phyloP scores from a whole-genome alignment of 1,284 basidiomycete species.

The Trametes hirsuta region DNA sequence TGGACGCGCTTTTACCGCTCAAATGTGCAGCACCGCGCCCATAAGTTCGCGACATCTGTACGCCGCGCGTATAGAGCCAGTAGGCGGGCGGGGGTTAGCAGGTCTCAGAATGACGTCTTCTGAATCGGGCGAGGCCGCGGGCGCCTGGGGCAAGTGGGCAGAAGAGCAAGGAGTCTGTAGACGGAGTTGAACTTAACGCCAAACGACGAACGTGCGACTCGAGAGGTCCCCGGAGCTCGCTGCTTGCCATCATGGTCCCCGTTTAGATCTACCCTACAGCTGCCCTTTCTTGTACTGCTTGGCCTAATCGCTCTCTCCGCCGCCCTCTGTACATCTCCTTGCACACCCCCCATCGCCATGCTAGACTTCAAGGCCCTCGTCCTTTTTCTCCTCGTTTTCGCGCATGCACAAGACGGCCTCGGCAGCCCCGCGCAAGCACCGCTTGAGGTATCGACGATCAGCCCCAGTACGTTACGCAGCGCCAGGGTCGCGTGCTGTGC shows the following conservation, averaged over 20 bases:
- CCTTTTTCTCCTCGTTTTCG: conserved; percentile 17
- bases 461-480: conserved; percentile 20
- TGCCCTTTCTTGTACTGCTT: conserved; percentile 20
- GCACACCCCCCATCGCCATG: conserved; percentile 20
- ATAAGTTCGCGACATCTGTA: no score
- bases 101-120: conserved; percentile 1
- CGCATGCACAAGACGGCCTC: conserved; percentile 9
- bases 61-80: no score
- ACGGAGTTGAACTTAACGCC: not conserved
- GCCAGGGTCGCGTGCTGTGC: conserved; percentile 7
- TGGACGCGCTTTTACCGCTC: no score
- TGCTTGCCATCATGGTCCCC: conserved; percentile 20
- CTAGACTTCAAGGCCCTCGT: conserved; percentile 22
- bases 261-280: conserved; percentile 27
- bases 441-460: conserved; percentile 17
- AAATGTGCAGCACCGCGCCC: no score
- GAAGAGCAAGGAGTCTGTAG: no score
- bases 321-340: not conserved
- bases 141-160: no score
- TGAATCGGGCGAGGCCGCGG: not conserved
- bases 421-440: conserved; percentile 28
- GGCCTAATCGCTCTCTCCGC: conserved; percentile 12
- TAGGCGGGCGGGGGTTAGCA: no score
- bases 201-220: conserved; percentile 38
- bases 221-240: conserved; percentile 5